Percentiles rank a stretch among this genome's conserved stretches.
These are phyloP conservation scores for Aureobasidium melanogenum DNA, from an alignment of 2,329 filamentous ascomycete genomes.

Conservation along the genomic window DNA sequence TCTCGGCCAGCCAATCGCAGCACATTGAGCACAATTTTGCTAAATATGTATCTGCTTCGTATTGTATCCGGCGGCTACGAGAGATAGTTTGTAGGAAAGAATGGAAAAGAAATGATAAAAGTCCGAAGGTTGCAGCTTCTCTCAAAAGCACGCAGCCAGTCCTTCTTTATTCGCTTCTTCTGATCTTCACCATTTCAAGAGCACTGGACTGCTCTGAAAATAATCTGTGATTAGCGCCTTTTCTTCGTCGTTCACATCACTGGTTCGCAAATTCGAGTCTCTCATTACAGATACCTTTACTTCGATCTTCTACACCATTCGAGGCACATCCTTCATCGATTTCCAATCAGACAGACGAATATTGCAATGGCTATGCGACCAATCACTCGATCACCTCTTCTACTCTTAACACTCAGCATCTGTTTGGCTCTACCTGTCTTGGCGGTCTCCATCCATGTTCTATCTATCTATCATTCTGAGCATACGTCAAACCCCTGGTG, in stretches of 20 bases:
- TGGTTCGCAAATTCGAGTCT: background rate
- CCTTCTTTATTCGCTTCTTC: background rate
- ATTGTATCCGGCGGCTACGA: background rate
- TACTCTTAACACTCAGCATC: background rate
- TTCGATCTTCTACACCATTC: too few relatives aligned
- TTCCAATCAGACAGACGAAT: background rate
- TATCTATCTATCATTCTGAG: constrained; percentile 35
- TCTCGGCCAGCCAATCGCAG: background rate
- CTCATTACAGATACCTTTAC: background rate
- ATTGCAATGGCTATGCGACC: background rate
- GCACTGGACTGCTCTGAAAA: background rate
- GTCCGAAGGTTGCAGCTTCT: background rate
- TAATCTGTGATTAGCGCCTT: background rate
- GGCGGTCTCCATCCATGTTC: constrained; percentile 24
- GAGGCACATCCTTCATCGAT: background rate
- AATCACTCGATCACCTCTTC: background rate
- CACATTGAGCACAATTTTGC: background rate
- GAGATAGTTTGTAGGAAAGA: too few relatives aligned
- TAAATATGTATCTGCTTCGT: background rate
- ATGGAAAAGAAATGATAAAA: background rate
- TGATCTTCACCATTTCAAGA: background rate
- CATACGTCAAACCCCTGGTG: constrained; percentile 38
- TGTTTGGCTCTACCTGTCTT: background rate
- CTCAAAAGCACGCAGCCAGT: background rate
- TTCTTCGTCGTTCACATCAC: background rate